Evolutionary conservation across 129 eudicot species (phyloP).

Genomic region (Centella asiatica): DNA sequence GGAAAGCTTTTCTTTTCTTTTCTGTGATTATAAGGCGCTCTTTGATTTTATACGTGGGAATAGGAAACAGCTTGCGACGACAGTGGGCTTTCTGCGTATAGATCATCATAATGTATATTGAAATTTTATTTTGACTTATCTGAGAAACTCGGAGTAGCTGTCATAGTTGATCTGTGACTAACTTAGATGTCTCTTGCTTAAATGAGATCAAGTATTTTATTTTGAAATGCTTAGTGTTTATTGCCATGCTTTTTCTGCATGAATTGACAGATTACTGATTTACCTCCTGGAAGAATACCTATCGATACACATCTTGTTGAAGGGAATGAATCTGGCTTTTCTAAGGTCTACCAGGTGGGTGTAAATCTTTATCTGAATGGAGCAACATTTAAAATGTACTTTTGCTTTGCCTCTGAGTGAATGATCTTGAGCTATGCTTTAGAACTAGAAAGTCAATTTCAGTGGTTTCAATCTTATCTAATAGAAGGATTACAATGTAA

Average conservation of each 20-base stretch:
- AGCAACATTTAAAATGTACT: slow-evolving; percentile 5
- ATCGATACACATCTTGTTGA: slow-evolving; percentile 52
- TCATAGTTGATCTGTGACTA: neutral
- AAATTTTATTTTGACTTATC: neutral
- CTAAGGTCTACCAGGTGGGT: slow-evolving; percentile 75
- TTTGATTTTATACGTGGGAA: no score
- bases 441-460: neutral
- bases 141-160: neutral
- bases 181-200: neutral
- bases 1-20: neutral
- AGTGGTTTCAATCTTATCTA: neutral
- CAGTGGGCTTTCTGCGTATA: neutral
- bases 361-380: neutral
- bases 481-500: slow-evolving; percentile 3
- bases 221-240: slow-evolving; percentile 7
- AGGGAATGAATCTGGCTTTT: slow-evolving; percentile 77
- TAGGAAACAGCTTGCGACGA: no score
- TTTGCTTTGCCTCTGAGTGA: neutral
- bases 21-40: no score
- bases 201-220: neutral
- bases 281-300: slow-evolving; percentile 94
- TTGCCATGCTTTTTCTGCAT: slow-evolving; percentile 7
- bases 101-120: neutral
- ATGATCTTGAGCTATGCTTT: neutral
- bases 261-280: slow-evolving; percentile 65